A percentile compares a stretch with the other conserved stretches of the same genome.
phyloP scores from a whole-genome alignment of 306 rosid species.

The Carpinus fangiana region DNA sequence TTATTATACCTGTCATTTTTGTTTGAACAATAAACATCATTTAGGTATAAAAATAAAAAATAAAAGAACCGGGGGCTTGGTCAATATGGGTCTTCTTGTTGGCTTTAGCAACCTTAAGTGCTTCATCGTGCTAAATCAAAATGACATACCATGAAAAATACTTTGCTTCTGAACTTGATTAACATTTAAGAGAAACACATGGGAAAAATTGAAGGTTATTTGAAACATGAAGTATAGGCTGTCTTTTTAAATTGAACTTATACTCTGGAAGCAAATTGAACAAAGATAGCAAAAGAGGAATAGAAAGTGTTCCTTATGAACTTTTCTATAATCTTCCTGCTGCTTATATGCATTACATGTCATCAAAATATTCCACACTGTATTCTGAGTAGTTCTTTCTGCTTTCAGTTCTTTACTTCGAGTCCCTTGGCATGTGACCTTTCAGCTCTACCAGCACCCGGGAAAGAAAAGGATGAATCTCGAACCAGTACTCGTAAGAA shows the following conservation, averaged over 20 bases:
- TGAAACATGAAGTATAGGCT: not conserved
- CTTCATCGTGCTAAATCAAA: no score
- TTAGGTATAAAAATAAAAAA: no score
- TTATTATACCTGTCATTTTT: no score
- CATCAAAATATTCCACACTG: not conserved
- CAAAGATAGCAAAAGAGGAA: not conserved
- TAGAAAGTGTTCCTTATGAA: not conserved
- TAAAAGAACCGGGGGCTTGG: no score
- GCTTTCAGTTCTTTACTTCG: conserved; percentile 45
- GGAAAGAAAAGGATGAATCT: conserved; percentile 27
- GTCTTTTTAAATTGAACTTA: not conserved
- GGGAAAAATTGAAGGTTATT: not conserved
- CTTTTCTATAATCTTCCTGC: not conserved
- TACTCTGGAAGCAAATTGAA: not conserved
- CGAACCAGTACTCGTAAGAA: conserved; percentile 25
- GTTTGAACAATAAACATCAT: no score
- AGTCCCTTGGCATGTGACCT: conserved; percentile 43
- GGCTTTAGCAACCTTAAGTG: no score
- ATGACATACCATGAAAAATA: no score
- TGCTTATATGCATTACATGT: conserved; percentile 3
- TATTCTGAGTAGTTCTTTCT: conserved; percentile 7
- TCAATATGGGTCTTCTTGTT: no score
- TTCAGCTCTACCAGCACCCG: conserved; percentile 34
- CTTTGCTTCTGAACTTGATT: no score
- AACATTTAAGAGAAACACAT: no score